These are phyloP conservation scores for Trypanosomatidae sp. DNA, from an alignment of 208 protist species.

Conservation along the genomic window DNA sequence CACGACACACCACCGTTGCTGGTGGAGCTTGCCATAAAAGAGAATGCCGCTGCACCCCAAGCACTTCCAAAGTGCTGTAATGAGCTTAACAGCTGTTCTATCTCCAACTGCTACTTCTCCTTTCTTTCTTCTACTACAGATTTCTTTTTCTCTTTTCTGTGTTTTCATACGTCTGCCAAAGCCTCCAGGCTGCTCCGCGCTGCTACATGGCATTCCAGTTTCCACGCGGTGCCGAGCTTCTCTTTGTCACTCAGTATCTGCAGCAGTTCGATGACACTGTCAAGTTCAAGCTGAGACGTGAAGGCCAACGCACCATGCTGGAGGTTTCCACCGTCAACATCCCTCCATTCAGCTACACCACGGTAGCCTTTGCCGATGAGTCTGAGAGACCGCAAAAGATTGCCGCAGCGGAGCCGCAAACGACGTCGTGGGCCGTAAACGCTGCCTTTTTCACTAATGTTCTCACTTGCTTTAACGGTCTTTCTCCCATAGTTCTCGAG, in stretches of 20 bases:
- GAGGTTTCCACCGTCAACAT: slow-evolving; percentile 43
- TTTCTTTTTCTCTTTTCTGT: slow-evolving; percentile 1
- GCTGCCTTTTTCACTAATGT: slow-evolving; percentile 35
- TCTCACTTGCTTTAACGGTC: slow-evolving; percentile 50
- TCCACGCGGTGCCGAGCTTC: slow-evolving; percentile 23
- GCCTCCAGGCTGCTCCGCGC: neutral
- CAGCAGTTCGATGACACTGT: slow-evolving; percentile 44
- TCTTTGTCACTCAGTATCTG: slow-evolving; percentile 29
- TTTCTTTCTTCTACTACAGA: neutral
- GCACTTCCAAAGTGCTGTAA: neutral
- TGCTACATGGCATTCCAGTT: slow-evolving; percentile 30
- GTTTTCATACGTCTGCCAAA: neutral
- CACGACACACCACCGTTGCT: neutral
- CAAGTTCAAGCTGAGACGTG: slow-evolving; percentile 30
- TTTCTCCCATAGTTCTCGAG: slow-evolving; percentile 40
- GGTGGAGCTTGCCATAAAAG: neutral
- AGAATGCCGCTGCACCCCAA: neutral
- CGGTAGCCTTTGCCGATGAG: slow-evolving; percentile 32
- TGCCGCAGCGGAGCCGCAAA: slow-evolving; percentile 14
- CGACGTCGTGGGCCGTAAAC: slow-evolving; percentile 50
- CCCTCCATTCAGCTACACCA: slow-evolving; percentile 60
- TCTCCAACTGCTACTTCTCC: neutral
- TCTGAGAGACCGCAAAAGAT: slow-evolving; percentile 8
- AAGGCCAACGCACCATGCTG: slow-evolving; percentile 15
- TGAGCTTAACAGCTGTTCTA: neutral